These are phyloP conservation scores for Fusarium goolgardi DNA, from an alignment of 2,329 filamentous ascomycete genomes.

Conservation along the genomic window DNA sequence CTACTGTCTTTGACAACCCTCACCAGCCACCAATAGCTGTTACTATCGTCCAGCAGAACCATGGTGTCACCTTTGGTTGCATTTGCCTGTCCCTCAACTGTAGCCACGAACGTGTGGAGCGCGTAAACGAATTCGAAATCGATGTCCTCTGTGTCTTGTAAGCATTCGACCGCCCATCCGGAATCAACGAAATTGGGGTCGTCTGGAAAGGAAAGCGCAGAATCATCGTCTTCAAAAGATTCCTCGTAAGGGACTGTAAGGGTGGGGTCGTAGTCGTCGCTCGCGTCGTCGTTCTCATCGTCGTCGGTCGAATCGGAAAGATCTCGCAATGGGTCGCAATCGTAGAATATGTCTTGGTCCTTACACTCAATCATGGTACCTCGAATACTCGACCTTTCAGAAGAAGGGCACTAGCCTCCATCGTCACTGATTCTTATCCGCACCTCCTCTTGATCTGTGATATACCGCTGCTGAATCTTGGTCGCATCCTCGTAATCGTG, in stretches of 20 bases:
- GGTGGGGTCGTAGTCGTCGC: constrained; percentile 45
- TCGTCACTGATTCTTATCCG: not conserved
- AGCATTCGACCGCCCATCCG: constrained; percentile 83
- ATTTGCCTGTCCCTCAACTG: constrained; percentile 97
- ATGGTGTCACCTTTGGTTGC: constrained; percentile 98
- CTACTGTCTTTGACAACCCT: constrained; percentile 97
- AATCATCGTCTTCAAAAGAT: constrained; percentile 63
- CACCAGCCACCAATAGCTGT: constrained; percentile 99
- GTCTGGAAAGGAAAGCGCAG: constrained; percentile 60
- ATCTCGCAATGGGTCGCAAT: constrained; percentile 23
- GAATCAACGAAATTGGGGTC: constrained; percentile 75
- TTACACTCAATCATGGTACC: constrained; percentile 1
- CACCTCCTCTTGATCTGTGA: constrained; percentile 2
- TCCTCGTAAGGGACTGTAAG: constrained; percentile 60
- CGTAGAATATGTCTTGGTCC: constrained; percentile 36
- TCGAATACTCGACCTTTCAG: constrained; percentile 7
- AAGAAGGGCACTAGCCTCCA: constrained; percentile 42
- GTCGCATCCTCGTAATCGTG: constrained; percentile 9
- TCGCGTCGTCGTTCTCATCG: constrained; percentile 42
- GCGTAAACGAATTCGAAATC: constrained; percentile 99
- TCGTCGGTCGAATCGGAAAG: constrained; percentile 27
- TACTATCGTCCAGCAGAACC: constrained; percentile 97
- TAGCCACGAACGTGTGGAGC: constrained; percentile 96
- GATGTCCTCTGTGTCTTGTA: constrained; percentile 96
- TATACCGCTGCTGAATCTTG: not conserved